Evolutionary conservation across 352 stramenopile species (phyloP), one percentile per base, ranked within the genome.

Genomic region (Phytopythium kandeliae): DNA sequence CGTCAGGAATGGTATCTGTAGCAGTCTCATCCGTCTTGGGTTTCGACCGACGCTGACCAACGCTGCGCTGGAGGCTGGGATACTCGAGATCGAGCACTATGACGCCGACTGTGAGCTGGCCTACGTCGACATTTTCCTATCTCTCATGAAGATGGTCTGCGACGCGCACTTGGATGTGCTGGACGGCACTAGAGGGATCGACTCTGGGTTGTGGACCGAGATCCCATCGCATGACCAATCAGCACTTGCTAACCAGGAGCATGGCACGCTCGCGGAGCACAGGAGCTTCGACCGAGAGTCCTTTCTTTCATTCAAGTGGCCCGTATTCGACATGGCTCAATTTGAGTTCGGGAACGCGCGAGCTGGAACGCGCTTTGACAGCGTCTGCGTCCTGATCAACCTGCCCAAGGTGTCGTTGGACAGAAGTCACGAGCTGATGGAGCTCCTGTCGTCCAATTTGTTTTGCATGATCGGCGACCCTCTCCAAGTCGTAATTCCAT

Each of bases 321-420:
- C 84, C 24, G 81, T 94, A 9, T 92, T 94, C 51, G 84, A 94
- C 48, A 94, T 94, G 84, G 84, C 84, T 0, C 84, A 92, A 57
- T 94, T 92, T 24, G 84, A 94, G 54, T 92, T 94, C 49, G 81
- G 79, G 26, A 94, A 85, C 42, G 78, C 84, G 4, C 84, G 84
- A 5, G 16, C 58, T 7, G 79, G 75, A 7, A 94, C 84, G 33
- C 89, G 84, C 52, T 94, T 92, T 50, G 74, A 89, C 22, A 88
- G 74, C 53, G 79, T 94, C 1, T 90, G 83, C 36, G 84, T 94
- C 37, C 54, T 94, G n/a, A 85, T 83, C 28, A 89, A 92, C 25
- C 40, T 94, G 25, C 84, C 84, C 0, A 80, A 85, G 24, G 78
- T 94, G n/a, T 63, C 78, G 48, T 66, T 85, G 58, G 78, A 89